Base-by-base conservation (phyloP, 495 filamentous ascomycete genomes). In the Terfezia boudieri region DNA sequence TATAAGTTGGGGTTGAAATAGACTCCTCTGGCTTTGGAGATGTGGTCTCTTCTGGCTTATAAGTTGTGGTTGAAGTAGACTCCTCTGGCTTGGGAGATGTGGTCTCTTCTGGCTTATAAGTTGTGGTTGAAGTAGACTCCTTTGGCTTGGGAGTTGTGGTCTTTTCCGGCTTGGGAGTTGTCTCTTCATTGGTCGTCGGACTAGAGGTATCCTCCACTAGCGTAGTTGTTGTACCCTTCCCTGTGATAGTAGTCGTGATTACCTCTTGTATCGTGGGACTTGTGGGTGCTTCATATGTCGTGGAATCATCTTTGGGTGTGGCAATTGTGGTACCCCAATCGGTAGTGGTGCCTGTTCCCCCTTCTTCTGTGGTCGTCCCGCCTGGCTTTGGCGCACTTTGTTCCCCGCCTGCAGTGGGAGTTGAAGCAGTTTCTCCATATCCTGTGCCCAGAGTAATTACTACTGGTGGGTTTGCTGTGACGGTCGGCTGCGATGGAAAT, bases 361-460 rank as follows among this genome's bases (percentile, higher is more conserved):
- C 26, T 32, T 7, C 26, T 7, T 32, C 26, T 32, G 26, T 32
- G 26, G 26, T 32, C 26, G 26, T 32, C 20, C 2, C 20, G 20
- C 20, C 1, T 20, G 20, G 20, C 20, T 20, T 20, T 20, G 20
- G 20, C 20, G 20, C 2, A 20, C 20, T 20, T 20, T 20, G 20
- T 20, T 20, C 20, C 20, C 20, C 20, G 20, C 20, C 20, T 20
- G 32, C 35, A 20, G 52, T 2, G 16, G 55, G 16, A 38, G 59
- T 51, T 43, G 59, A 20, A n/a, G 23, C 20, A 51, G 58, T 69
- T 1, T 65, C 60, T 37, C 57, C 56, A 36, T 55, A 37, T 8
- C 61, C 53, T 9, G 64, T 59, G 50, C 60, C 62, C 9, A 22
- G 53, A 58, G 41, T 32, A 32, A 32, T 14, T 46, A 46, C 41